phyloP scores from a whole-genome alignment of 176 grass and related monocot genomes.

The Aegilops umbellulata region DNA sequence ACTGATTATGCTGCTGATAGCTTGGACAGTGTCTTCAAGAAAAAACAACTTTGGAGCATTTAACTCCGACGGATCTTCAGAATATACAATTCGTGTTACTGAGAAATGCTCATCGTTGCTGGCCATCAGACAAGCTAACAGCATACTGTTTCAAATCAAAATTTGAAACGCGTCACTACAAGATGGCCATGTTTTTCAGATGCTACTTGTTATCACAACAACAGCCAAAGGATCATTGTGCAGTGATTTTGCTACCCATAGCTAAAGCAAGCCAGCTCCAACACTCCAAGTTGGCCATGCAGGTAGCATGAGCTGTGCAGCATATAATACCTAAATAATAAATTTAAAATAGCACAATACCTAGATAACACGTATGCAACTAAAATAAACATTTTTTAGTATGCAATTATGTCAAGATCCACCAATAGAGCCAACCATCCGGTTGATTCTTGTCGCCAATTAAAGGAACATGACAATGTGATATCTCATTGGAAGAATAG shows the following conservation, averaged over 20 bases:
- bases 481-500: conserved; percentile 7
- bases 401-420: conserved; percentile 16
- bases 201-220: conserved; percentile 9
- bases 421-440: conserved; percentile 10
- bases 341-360: background rate
- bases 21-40: too few relatives aligned
- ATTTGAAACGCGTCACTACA: background rate
- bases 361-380: background rate
- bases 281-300: conserved; percentile 8
- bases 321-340: background rate
- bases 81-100: too few relatives aligned
- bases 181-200: conserved; percentile 23
- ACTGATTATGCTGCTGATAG: too few relatives aligned
- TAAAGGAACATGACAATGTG: conserved; percentile 29
- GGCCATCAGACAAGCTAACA: too few relatives aligned
- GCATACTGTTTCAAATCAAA: too few relatives aligned
- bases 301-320: background rate
- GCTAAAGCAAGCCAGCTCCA: conserved; percentile 30
- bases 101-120: too few relatives aligned
- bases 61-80: too few relatives aligned
- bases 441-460: conserved; percentile 34
- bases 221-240: conserved; percentile 13
- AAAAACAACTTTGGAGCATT: too few relatives aligned
- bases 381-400: conserved; percentile 1
- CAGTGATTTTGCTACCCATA: conserved; percentile 22